Percentiles rank a stretch among this genome's conserved stretches.
These are phyloP conservation scores for Cutaneotrichosporon cutaneum DNA, from an alignment of 1,284 basidiomycete genomes.

Conservation along the genomic window DNA sequence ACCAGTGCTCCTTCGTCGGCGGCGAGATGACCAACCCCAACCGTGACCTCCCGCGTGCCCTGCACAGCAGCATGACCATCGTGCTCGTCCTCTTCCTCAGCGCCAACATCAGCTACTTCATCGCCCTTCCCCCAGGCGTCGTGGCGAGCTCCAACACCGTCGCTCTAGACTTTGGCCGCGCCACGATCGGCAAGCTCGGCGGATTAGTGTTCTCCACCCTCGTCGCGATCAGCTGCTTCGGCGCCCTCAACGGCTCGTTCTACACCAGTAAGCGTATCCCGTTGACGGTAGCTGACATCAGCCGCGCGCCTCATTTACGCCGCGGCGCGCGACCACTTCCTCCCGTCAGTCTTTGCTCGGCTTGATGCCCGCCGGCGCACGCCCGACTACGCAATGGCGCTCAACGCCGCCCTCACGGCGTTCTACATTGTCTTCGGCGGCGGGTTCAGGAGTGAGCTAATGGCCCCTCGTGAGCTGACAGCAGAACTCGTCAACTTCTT, in stretches of 20 bases:
- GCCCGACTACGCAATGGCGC: constrained; percentile 76
- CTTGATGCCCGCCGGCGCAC: constrained; percentile 72
- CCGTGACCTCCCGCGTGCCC: constrained; percentile 82
- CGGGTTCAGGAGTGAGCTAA: constrained; percentile 67
- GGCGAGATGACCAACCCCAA: constrained; percentile 85
- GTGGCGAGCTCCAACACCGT: constrained; percentile 71
- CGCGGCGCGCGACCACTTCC: constrained; percentile 81
- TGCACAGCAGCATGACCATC: constrained; percentile 78
- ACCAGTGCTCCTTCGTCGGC: constrained; percentile 66
- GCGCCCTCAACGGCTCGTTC: constrained; percentile 81
- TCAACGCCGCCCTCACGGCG: constrained; percentile 72
- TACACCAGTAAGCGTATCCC: constrained; percentile 65
- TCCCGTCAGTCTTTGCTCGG: constrained; percentile 76
- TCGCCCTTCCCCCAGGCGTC: constrained; percentile 77
- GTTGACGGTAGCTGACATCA: constrained; percentile 25
- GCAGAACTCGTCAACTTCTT: constrained; percentile 70
- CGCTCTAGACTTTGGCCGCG: constrained; percentile 88
- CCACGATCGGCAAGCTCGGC: constrained; percentile 78
- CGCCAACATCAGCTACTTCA: constrained; percentile 87
- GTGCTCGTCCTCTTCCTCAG: constrained; percentile 69
- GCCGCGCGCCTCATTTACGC: constrained; percentile 77
- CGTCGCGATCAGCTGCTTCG: constrained; percentile 92
- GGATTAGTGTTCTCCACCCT: constrained; percentile 78
- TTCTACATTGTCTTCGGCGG: constrained; percentile 79
- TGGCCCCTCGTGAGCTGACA: constrained; percentile 3